Conservation (phyloP, 805 yeast genomes). For the Lipomyces spencermartinsiae region DNA sequence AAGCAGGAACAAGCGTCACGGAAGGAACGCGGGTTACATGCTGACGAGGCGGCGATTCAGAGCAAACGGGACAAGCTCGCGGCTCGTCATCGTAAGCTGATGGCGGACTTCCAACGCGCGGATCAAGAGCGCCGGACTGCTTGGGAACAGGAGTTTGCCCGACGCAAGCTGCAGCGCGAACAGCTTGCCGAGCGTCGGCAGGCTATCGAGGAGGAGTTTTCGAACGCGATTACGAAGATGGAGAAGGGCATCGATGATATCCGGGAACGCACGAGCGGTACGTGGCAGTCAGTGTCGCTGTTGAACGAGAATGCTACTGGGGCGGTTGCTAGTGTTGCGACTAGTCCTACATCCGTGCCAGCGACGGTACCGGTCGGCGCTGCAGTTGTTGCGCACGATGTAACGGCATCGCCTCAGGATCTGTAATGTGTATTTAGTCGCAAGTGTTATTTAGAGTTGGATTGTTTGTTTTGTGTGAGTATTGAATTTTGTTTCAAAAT, state of each 20-base stretch:
- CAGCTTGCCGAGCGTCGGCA: slow-evolving; percentile 43
- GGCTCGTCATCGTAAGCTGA: slow-evolving; percentile 39
- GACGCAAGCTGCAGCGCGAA: slow-evolving; percentile 40
- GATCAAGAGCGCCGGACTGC: slow-evolving; percentile 41
- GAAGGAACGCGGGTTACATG: slow-evolving; percentile 31
- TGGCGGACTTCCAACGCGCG: slow-evolving; percentile 41
- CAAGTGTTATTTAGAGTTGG: background rate
- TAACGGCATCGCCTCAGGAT: background rate
- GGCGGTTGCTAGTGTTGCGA: background rate
- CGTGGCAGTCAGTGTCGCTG: slow-evolving; percentile 31
- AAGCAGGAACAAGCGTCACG: slow-evolving; percentile 31
- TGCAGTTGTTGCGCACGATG: background rate
- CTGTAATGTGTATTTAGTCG: background rate
- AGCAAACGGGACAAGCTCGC: slow-evolving; percentile 42
- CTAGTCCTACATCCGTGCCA: background rate
- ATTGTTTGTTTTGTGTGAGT: background rate
- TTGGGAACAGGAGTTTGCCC: slow-evolving; percentile 40
- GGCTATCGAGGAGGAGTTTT: slow-evolving; percentile 45
- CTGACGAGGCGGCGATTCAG: slow-evolving; percentile 40
- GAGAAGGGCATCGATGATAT: slow-evolving; percentile 44
- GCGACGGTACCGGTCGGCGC: background rate
- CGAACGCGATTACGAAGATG: slow-evolving; percentile 46
- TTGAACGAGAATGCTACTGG: slow-evolving; percentile 11
- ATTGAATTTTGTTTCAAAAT: background rate
- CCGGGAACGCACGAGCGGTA: slow-evolving; percentile 34